Conservation (phyloP, 768 basidiomycete species). For the Leucocoprinus leucothites region DNA sequence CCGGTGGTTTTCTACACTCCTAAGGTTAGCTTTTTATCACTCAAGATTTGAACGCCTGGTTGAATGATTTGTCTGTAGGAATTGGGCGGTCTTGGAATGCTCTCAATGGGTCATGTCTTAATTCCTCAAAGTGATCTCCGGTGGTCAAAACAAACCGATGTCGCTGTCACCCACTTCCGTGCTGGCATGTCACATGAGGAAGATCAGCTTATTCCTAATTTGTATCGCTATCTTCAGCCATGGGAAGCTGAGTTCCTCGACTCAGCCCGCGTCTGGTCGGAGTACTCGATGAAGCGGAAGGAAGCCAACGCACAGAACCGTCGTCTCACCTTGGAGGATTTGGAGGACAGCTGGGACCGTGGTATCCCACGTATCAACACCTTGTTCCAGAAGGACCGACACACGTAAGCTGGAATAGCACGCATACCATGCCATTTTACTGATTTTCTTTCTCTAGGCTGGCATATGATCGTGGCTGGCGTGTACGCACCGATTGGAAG, state of each 20-base stretch:
- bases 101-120: conserved; percentile 98
- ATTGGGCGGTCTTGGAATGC: conserved; percentile 96
- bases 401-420: conserved; percentile 54
- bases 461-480: conserved; percentile 99
- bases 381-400: conserved; percentile 97
- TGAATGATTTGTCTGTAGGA: conserved; percentile 44
- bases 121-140: conserved; percentile 97
- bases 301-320: conserved; percentile 99
- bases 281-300: conserved; percentile 99
- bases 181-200: conserved; percentile 98
- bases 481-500: conserved; percentile 97
- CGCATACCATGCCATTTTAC: not conserved
- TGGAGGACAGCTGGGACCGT: conserved; percentile 98
- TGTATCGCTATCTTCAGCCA: conserved; percentile 95
- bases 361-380: conserved; percentile 99
- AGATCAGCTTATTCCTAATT: conserved; percentile 92
- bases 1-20: conserved; percentile 95
- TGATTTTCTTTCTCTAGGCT: conserved; percentile 41
- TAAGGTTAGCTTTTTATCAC: conserved; percentile 46
- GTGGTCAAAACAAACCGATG: conserved; percentile 98
- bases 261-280: conserved; percentile 98
- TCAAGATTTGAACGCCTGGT: not conserved
- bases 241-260: conserved; percentile 99
- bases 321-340: conserved; percentile 92
- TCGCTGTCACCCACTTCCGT: conserved; percentile 84